These are phyloP conservation scores for Byssoonygena ceratinophila DNA, from an alignment of 2,329 filamentous ascomycete genomes.

Conservation along the genomic window DNA sequence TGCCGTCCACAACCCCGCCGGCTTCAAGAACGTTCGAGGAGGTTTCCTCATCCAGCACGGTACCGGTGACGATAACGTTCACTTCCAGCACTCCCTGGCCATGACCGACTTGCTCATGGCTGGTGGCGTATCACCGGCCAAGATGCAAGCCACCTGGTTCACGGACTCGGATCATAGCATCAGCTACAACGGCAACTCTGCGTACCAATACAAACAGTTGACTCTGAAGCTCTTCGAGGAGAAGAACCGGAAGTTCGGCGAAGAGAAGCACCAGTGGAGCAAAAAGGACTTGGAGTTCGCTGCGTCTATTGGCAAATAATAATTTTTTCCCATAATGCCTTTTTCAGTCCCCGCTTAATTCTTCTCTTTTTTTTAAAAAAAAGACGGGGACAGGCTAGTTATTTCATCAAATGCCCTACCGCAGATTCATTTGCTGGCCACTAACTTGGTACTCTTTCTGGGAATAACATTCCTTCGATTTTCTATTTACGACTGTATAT, in stretches of 20 bases:
- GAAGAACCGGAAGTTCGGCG: slow-evolving; percentile 40
- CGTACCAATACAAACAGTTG: slow-evolving; percentile 53
- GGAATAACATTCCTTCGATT: background rate
- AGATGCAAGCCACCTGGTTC: slow-evolving; percentile 55
- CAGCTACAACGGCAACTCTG: slow-evolving; percentile 45
- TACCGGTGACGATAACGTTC: slow-evolving; percentile 60
- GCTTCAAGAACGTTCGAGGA: slow-evolving; percentile 54
- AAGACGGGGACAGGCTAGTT: no score
- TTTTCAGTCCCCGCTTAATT: background rate
- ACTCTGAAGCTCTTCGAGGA: slow-evolving; percentile 52
- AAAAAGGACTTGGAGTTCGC: slow-evolving; percentile 24
- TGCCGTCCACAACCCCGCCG: slow-evolving; percentile 47
- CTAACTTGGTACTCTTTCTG: no score
- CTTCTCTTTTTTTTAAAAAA: background rate
- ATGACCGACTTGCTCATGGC: slow-evolving; percentile 53
- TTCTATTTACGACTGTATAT: slow-evolving; percentile 3
- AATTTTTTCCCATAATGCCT: background rate
- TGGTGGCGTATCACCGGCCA: slow-evolving; percentile 47
- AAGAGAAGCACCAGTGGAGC: slow-evolving; percentile 40
- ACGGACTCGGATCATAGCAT: slow-evolving; percentile 57
- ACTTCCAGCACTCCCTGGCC: slow-evolving; percentile 56
- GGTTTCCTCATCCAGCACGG: slow-evolving; percentile 55
- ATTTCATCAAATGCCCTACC: no score
- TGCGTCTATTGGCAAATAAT: background rate
- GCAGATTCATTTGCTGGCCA: no score